Base-by-base conservation (phyloP, 2,329 filamentous ascomycete genomes). In the Diaporthe sp. region DNA sequence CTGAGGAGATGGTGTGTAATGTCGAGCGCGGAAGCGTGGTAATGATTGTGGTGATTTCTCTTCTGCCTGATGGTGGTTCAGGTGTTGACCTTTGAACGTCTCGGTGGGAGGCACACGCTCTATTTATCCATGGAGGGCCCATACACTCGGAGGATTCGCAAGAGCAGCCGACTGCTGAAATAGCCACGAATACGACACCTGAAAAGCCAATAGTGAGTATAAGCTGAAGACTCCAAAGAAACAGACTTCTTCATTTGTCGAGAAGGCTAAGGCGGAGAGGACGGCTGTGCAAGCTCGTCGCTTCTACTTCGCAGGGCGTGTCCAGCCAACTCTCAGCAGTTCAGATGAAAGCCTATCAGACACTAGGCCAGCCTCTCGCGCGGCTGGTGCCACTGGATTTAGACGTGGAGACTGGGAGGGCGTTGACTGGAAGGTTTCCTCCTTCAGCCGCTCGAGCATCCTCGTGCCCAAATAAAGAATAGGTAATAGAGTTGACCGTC, bases 401-500 rank as follows among this genome's bases (percentile, higher is more conserved):
- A 49, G 44, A 39, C 22, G 20, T 34, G 10, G 17, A 17, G 20
- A 5, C 20, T 49, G 28, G 44, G 37, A n/a, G 20, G 6, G 31
- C 28, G 7, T 37, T n/a, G 63, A 12, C 31, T 28, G 10, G 13
- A 39, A 25, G 17, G 25, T 25, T 67, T 20, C n/a, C 9, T 31
- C 10, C 34, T 28, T 67, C 61, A 67, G 61, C 61, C 61, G 61
- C 61, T 49, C 61, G 61, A 49, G 42, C 61, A 34, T 22, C 28
- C n/a, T 31, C 17, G 6, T n/a, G 42, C 42, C 20, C 42, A 37
- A 49, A 31, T 22, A 31, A 49, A 22, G 17, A 47, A 34, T 20
- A 13, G 3, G 20, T 15, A 20, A 22, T 6, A 34, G 20, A 22
- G 61, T 22, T 37, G 51, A 1, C 20, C 22, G 20, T 53, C 22